phyloP scores from a whole-genome alignment of 2,329 filamentous ascomycete genomes.

The Myriosclerotinia duriaeana region DNA sequence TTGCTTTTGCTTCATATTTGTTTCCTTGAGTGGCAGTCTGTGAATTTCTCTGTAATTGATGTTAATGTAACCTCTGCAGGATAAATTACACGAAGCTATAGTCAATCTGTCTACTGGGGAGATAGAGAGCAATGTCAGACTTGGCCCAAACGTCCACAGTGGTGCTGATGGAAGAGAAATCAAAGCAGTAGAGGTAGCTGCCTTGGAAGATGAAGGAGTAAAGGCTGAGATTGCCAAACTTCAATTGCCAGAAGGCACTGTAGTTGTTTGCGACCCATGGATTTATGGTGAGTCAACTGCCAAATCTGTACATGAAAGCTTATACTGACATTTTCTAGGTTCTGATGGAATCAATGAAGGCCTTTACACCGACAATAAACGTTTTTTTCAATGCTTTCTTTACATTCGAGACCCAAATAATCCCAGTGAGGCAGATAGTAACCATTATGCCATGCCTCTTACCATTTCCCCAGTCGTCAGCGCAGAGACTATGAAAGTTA shows the following conservation, averaged over 20 bases:
- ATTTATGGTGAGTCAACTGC: conserved; percentile 52
- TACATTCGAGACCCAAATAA: conserved; percentile 65
- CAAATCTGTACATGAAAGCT: background rate
- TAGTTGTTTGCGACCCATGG: conserved; percentile 63
- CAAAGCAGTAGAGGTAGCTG: conserved; percentile 54
- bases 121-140: conserved; percentile 57
- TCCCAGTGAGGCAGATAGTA: conserved; percentile 59
- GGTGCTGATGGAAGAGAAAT: conserved; percentile 62
- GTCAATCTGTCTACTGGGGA: conserved; percentile 51
- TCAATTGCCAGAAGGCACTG: conserved; percentile 57
- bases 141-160: conserved; percentile 58
- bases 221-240: conserved; percentile 62
- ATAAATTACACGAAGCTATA: conserved; percentile 62
- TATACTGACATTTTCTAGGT: conserved; percentile 40
- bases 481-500: conserved; percentile 59
- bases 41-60: background rate
- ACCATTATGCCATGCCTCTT: conserved; percentile 67
- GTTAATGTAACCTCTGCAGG: conserved; percentile 41
- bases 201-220: conserved; percentile 56
- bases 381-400: conserved; percentile 63
- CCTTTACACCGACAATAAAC: conserved; percentile 46
- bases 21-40: background rate
- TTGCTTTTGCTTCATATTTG: background rate
- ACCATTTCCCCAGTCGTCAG: conserved; percentile 66
- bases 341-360: conserved; percentile 52